phyloP scores from a whole-genome alignment of 163 green algal species.

The Prototheca cutis region DNA sequence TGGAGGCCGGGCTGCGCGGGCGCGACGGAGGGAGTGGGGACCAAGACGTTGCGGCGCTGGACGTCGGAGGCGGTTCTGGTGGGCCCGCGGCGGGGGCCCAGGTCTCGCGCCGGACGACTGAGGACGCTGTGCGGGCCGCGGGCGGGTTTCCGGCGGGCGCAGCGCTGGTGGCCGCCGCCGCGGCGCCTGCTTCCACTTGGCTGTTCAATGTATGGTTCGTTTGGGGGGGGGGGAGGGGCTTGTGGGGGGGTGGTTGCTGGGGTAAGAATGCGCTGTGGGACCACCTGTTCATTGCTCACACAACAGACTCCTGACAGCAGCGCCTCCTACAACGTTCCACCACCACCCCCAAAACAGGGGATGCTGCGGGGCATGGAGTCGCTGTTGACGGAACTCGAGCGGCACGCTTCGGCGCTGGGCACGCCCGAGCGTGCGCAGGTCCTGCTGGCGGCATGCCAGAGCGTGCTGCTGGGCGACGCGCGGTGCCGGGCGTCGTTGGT shows the following conservation, averaged over 20 bases:
- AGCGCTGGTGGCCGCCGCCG: not conserved
- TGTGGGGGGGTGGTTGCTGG: no score
- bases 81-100: no score
- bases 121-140: not conserved
- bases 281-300: no score
- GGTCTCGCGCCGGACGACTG: no score
- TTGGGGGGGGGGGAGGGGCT: no score
- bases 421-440: constrained; percentile 53
- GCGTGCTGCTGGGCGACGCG: constrained; percentile 61
- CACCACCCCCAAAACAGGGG: no score
- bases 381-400: constrained; percentile 68
- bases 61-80: no score
- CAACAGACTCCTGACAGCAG: no score
- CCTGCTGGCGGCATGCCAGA: constrained; percentile 66
- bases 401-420: constrained; percentile 58
- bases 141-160: not conserved
- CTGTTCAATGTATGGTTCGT: no score
- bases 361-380: constrained; percentile 48
- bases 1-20: constrained; percentile 23
- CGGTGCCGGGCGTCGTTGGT: constrained; percentile 52
- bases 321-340: no score
- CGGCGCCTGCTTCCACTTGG: constrained; percentile 7
- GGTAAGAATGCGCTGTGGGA: no score
- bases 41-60: not conserved
- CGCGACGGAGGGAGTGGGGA: not conserved